Percentiles rank a stretch among this genome's conserved stretches.
Conservation (phyloP, 139 green algal species). For the Diplosphaera chodatii region DNA sequence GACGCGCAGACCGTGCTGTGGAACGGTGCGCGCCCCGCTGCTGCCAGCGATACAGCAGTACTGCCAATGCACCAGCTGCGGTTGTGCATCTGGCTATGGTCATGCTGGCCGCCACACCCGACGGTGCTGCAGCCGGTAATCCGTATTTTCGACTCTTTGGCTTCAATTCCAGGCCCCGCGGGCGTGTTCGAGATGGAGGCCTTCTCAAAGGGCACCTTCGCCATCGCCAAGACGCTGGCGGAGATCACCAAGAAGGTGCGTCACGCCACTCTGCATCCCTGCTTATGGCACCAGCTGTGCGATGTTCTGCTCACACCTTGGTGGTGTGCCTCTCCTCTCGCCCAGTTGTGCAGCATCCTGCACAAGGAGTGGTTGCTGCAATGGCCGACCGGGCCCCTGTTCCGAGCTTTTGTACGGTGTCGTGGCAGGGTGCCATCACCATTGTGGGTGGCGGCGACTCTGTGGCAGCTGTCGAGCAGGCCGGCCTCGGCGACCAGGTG, state of each 20-base stretch:
- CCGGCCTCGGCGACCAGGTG: slow-evolving; percentile 76
- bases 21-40: slow-evolving; percentile 72
- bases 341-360: too few species aligned
- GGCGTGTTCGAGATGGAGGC: slow-evolving; percentile 97
- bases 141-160: not conserved
- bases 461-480: slow-evolving; percentile 97
- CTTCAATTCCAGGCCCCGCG: slow-evolving; percentile 52
- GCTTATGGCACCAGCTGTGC: too few species aligned
- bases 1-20: slow-evolving; percentile 95
- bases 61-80: too few species aligned
- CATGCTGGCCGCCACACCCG: too few species aligned
- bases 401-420: slow-evolving; percentile 7
- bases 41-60: too few species aligned
- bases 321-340: too few species aligned
- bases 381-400: slow-evolving; percentile 12
- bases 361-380: too few species aligned
- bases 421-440: slow-evolving; percentile 61
- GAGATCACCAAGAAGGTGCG: slow-evolving; percentile 65
- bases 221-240: slow-evolving; percentile 85
- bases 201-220: slow-evolving; percentile 87
- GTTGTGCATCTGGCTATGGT: too few species aligned
- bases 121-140: too few species aligned
- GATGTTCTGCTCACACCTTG: too few species aligned
- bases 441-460: slow-evolving; percentile 99
- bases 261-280: too few species aligned